Evolutionary conservation across 305 asterid species (phyloP).

Genomic region (Solanum hybrid): DNA sequence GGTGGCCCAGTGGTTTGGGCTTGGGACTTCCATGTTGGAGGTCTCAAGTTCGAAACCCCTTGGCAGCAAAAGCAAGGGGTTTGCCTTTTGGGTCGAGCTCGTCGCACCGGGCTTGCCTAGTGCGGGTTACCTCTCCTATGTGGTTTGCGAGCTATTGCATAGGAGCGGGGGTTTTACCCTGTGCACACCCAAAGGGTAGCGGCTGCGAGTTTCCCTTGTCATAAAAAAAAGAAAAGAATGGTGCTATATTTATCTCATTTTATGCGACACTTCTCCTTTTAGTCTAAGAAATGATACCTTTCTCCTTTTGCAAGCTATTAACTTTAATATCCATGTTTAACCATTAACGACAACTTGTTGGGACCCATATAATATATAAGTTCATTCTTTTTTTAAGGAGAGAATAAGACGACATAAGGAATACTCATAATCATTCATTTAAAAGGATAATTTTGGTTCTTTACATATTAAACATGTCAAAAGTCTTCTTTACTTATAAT

Average conservation of each 20-base stretch:
- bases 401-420: not conserved
- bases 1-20: too few relatives aligned
- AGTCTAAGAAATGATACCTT: not conserved
- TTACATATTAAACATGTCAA: not conserved
- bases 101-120: too few relatives aligned
- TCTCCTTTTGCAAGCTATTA: not conserved
- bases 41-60: too few relatives aligned
- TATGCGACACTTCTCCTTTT: not conserved
- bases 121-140: too few relatives aligned
- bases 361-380: not conserved
- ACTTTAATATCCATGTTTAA: not conserved
- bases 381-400: not conserved
- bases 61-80: too few relatives aligned
- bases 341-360: not conserved
- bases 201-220: too few relatives aligned
- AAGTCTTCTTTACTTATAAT: not conserved
- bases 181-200: too few relatives aligned
- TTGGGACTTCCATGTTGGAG: too few relatives aligned
- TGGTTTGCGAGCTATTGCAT: too few relatives aligned
- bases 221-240: not conserved
- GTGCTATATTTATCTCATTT: not conserved
- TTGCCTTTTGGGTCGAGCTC: too few relatives aligned
- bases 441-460: not conserved
- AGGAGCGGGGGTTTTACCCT: too few relatives aligned
- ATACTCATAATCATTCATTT: not conserved